Conservation (phyloP, 2,329 filamentous ascomycete species). For the Pezicula rhizophila region DNA sequence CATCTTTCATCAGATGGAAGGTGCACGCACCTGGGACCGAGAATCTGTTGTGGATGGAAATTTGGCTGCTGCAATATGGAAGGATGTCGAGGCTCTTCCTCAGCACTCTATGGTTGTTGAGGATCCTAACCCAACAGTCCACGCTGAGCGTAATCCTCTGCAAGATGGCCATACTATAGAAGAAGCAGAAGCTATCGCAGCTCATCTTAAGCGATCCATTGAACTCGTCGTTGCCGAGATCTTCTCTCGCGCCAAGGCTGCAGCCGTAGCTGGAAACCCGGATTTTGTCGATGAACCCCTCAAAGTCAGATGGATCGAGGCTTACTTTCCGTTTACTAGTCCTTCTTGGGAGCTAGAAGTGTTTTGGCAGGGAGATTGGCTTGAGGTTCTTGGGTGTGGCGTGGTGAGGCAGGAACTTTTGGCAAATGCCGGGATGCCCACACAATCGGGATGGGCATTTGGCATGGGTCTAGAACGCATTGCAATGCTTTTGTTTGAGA, state of each 20-base stretch:
- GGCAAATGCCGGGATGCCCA: conserved; percentile 66
- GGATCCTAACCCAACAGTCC: conserved; percentile 73
- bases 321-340: conserved; percentile 95
- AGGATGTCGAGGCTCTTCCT: conserved; percentile 66
- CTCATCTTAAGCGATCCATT: conserved; percentile 82
- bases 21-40: conserved; percentile 82
- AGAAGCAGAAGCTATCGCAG: conserved; percentile 76
- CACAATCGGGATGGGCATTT: conserved; percentile 88
- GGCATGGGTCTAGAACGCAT: conserved; percentile 90
- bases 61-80: conserved; percentile 59
- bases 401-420: conserved; percentile 80
- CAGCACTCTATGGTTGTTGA: conserved; percentile 71
- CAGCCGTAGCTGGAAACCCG: conserved; percentile 46
- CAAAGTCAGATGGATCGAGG: conserved; percentile 88
- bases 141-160: conserved; percentile 75
- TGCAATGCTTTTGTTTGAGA: conserved; percentile 94
- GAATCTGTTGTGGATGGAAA: conserved; percentile 49
- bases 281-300: conserved; percentile 61
- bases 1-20: conserved; percentile 98
- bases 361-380: conserved; percentile 89
- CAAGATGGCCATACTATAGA: conserved; percentile 66
- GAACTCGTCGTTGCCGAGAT: conserved; percentile 88
- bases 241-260: conserved; percentile 70
- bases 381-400: conserved; percentile 91
- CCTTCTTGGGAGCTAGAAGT: conserved; percentile 96